phyloP scores from a whole-genome alignment of 2,329 filamentous ascomycete genomes.

The Calonectria pseudoturangicola region DNA sequence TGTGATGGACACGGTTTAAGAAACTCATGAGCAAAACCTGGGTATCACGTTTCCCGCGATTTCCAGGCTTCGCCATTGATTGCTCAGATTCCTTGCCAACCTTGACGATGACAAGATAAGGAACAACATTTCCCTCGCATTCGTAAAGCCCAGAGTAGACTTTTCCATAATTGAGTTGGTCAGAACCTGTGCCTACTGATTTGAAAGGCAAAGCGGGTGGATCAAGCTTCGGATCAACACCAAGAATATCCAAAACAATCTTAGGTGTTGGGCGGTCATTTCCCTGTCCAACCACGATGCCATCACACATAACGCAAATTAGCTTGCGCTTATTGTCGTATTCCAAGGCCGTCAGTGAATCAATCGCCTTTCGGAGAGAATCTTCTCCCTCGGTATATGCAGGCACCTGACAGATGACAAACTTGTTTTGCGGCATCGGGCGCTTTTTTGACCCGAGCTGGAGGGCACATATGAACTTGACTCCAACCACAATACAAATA shows the following conservation, averaged over 20 bases:
- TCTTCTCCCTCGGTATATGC: conserved; percentile 99
- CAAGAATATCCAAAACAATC: conserved; percentile 97
- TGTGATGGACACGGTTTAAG: conserved; percentile 97
- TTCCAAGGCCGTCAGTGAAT: conserved; percentile 94
- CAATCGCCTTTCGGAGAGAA: conserved; percentile 91
- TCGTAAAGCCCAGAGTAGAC: conserved; percentile 99
- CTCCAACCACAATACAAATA: conserved; percentile 84
- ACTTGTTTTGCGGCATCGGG: conserved; percentile 95
- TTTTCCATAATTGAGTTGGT: conserved; percentile 98
- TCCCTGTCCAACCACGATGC: conserved; percentile 95
- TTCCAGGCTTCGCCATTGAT: conserved; percentile 91
- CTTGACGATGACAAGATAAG: conserved; percentile 96
- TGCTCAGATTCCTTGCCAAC: conserved; percentile 98
- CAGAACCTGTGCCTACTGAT: conserved; percentile 89
- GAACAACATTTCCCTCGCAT: conserved; percentile 97
- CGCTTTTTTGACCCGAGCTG: conserved; percentile 94
- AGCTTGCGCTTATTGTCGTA: conserved; percentile 99
- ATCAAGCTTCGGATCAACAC: conserved; percentile 96
- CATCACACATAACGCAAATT: conserved; percentile 96
- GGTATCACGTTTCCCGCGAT: conserved; percentile 98
- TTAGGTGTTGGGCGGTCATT: conserved; percentile 98
- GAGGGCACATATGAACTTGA: conserved; percentile 94
- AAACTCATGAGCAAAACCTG: conserved; percentile 98
- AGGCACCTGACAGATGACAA: conserved; percentile 98
- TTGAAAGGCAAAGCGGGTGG: conserved; percentile 95